Evolutionary conservation across 2,329 filamentous ascomycete species (phyloP), one percentile per base, ranked within the genome.

Genomic region (Penicillium thymicola): DNA sequence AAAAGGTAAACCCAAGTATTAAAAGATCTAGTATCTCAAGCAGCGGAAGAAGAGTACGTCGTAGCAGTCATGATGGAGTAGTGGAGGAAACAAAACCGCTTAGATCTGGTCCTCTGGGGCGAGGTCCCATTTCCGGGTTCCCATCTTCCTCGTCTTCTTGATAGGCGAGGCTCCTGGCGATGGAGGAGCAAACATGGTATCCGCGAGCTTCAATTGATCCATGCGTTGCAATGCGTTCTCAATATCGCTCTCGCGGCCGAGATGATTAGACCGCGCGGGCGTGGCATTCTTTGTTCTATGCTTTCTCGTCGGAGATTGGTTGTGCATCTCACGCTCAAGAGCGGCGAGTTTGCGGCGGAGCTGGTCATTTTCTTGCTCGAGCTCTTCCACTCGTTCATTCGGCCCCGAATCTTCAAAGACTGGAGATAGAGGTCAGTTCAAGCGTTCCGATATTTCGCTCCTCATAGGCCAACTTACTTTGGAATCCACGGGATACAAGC

Each of bases 321-420:
- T 79, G 0, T 78, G 77, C 6, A 90, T 68, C 72, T 92, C 88
- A 36, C 88, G 82, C 68, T 86, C 86, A 25, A 92, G 71, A 3
- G 85, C 77, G 1, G 79, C 79, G 21, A 91, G 79, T 65, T 89
- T 88, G 25, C 82, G 81, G 14, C 86, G 81, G 37, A 93, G 78
- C 3, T 83, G 79, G 58, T 89, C 85, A 53, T 92, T 91, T 68
- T 92, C 89, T 48, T 85, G 76, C 65, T 89, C 84, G 1, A 92
- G 75, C 44, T 88, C 82, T 66, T 88, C 83, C 6, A 86, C 77
- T 28, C 69, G 83, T 65, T 89, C 87, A 61, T 85, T 76, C 8
- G 80, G 76, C 11, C 70, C 70, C 1, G 82, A 79, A 32, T 80
- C 79, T 66, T 79, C 73, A 50, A 79, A 75, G 38, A 81, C 76